Conservation (phyloP, 164 flowering plant genomes). For the Kalanchoe fedtschenkoi region DNA sequence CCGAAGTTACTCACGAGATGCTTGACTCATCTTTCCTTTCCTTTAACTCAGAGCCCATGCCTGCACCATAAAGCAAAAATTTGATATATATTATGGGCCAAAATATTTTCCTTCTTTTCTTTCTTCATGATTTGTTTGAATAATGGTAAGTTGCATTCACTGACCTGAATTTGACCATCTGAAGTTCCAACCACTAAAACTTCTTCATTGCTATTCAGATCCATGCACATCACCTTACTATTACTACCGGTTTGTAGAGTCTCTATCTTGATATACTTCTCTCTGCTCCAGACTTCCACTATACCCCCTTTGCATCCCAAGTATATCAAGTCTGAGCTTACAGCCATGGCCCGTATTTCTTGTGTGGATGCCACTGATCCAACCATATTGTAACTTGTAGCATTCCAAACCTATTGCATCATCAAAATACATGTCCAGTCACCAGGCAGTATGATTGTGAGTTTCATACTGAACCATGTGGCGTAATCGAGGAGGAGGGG, state of each 20-base stretch:
- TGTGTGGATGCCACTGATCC: constrained; percentile 38
- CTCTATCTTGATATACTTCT: constrained; percentile 42
- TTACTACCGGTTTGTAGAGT: constrained; percentile 36
- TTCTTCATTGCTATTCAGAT: constrained; percentile 41
- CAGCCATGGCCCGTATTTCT: constrained; percentile 46
- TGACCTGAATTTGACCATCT: constrained; percentile 65
- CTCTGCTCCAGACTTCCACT: constrained; percentile 60
- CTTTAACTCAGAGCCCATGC: constrained; percentile 54
- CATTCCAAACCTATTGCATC: constrained; percentile 45
- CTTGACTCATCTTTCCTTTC: background rate
- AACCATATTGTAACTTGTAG: constrained; percentile 31
- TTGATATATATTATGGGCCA: background rate
- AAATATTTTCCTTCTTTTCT: background rate
- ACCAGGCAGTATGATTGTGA: background rate
- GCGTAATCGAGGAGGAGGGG: background rate
- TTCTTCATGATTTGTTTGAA: background rate
- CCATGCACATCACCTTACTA: constrained; percentile 47
- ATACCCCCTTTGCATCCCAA: constrained; percentile 56
- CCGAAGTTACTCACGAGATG: background rate
- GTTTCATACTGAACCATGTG: background rate
- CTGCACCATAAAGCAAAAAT: constrained; percentile 21
- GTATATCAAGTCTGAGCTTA: constrained; percentile 65
- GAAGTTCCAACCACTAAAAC: constrained; percentile 58
- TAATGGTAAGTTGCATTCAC: background rate
- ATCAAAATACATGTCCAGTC: background rate